A percentile compares a stretch with the other conserved stretches of the same genome.
These are phyloP conservation scores for Dryas octopetala DNA, from an alignment of 306 rosid species.

Conservation along the genomic window DNA sequence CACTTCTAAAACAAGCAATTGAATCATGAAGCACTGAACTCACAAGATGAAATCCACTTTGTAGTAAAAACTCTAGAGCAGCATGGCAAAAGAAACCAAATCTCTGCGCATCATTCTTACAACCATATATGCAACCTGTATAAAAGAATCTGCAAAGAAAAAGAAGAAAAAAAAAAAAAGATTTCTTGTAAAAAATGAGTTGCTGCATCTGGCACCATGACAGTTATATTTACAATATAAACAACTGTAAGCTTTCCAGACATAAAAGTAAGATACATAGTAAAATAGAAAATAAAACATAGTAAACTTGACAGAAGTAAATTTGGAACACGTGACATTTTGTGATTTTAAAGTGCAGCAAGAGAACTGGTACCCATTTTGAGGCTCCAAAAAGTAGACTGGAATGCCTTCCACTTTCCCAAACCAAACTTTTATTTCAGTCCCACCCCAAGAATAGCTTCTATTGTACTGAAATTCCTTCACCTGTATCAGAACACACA, in stretches of 20 bases:
- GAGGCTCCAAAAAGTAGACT: constrained; percentile 96
- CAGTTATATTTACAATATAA: background rate
- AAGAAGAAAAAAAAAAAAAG: background rate
- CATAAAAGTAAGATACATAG: background rate
- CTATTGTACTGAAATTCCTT: constrained; percentile 57
- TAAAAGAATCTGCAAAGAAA: constrained; percentile 58
- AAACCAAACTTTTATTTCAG: constrained; percentile 89
- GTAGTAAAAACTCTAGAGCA: constrained; percentile 88
- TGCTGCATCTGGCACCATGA: background rate
- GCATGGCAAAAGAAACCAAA: constrained; percentile 96
- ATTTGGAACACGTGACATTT: background rate
- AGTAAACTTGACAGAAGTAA: background rate
- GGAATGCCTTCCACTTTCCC: constrained; percentile 95
- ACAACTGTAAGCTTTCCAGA: background rate
- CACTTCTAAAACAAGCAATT: constrained; percentile 2
- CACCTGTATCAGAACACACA: constrained; percentile 53
- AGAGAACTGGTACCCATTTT: constrained; percentile 66
- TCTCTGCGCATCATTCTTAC: constrained; percentile 79
- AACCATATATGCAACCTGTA: constrained; percentile 80
- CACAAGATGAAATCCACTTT: constrained; percentile 87
- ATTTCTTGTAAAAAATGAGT: background rate
- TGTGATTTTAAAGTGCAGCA: constrained; percentile 1
- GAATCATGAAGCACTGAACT: constrained; percentile 32
- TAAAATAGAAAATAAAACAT: background rate
- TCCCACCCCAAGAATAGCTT: constrained; percentile 73